Evolutionary conservation across 768 basidiomycete genomes (phyloP), one percentile per base, ranked within the genome.

Genomic region (Leccinum boreale): DNA sequence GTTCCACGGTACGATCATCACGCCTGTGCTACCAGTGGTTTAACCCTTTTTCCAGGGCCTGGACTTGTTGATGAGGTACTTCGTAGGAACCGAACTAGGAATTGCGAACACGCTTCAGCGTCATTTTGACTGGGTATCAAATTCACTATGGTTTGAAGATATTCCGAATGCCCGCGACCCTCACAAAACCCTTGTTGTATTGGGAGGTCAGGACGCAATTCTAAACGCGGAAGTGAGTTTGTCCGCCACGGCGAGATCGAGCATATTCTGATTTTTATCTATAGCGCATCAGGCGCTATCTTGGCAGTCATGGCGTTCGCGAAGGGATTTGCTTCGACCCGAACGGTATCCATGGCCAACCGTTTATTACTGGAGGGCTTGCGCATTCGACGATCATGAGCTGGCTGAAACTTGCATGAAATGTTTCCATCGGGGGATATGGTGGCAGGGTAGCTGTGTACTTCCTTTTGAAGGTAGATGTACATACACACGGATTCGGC

Each of bases 61-160:
- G 42, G 87, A 95, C 59, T 76, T 93, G 14, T 63, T 96, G 46
- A 85, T 94, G 80, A 84, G 86, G 47, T 98, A 93, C 70, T 95
- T 95, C 65, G 87, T 96, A 58, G 85, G 86, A 29, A 84, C 86
- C 28, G 95, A 98, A 71, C 75, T 96, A 3, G 95, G 95, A 14
- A 86, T 92, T 51, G 89, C 91, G 7, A 89, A 94, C 69, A 83
- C 91, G 56, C 79, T 97, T 47, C 89, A 87, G 63, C 80, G 90
- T 26, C 85, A 91, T 68, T 92, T 92, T 64, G 87, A 89, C 66
- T 94, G 92, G 93, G 79, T 84, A 39, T 83, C 89, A 11, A 97
- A 97, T 67, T 86, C 90, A 10, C 77, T 98, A 11, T 98, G 90
- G 85, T 90, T 84, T 59, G 91, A 94, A 71, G 90, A 95, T 65